phyloP scores from a whole-genome alignment of 257 asterid species.

The Capsicum baccatum region DNA sequence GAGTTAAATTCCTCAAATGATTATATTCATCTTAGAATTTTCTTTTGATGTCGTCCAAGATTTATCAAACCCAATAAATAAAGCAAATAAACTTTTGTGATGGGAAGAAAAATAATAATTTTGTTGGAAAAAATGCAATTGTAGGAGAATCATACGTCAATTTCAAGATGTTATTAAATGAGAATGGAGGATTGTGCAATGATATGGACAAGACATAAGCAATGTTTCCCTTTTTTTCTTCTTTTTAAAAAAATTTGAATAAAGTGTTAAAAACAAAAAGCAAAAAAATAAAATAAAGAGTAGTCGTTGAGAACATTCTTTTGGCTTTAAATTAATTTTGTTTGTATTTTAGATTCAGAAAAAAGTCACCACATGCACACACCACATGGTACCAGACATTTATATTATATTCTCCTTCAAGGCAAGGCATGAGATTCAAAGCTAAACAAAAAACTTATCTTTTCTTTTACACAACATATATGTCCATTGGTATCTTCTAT shows the following conservation, averaged over 20 bases:
- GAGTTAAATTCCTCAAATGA: not conserved
- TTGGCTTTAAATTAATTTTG: conserved; percentile 40
- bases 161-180: conserved; percentile 23
- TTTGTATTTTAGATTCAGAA: conserved; percentile 27
- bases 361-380: conserved; percentile 24
- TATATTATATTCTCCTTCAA: conserved; percentile 25
- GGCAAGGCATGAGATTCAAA: conserved; percentile 58
- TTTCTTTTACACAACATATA: conserved; percentile 53
- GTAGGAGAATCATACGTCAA: conserved; percentile 26
- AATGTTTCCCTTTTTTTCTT: not conserved
- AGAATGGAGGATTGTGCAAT: conserved; percentile 26
- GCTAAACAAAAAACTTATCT: conserved; percentile 41
- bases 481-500: conserved; percentile 33
- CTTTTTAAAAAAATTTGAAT: not conserved
- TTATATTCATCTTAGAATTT: not conserved
- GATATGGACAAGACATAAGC: conserved; percentile 30
- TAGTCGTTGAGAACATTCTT: conserved; percentile 59
- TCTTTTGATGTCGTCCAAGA: not conserved
- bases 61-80: not conserved
- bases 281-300: conserved; percentile 28
- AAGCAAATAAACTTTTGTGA: not conserved
- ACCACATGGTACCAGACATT: conserved; percentile 33
- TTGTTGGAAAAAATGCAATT: conserved; percentile 17
- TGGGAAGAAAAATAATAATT: not conserved
- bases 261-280: conserved; percentile 17